Conservation (phyloP, 2,329 filamentous ascomycete genomes). For the Pyrenophora tritici-repentis region DNA sequence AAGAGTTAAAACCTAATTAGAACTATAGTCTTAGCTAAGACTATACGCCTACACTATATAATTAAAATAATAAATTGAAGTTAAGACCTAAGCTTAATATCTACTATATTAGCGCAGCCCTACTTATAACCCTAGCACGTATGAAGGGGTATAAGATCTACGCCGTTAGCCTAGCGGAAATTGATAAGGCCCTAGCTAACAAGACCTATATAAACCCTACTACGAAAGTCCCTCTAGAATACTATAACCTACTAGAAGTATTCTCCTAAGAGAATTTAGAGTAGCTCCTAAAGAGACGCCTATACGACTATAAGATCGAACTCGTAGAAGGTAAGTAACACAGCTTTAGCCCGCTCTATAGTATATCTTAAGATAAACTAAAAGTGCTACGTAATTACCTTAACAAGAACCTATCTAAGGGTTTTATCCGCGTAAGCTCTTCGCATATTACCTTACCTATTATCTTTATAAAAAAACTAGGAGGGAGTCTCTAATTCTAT, state of each 20-base stretch:
- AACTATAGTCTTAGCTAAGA: background rate
- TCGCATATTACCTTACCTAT: background rate
- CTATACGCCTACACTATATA: background rate
- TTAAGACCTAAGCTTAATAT: background rate
- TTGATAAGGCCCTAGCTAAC: background rate
- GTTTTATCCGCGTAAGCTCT: background rate
- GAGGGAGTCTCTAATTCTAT: background rate
- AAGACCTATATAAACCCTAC: background rate
- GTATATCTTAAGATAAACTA: background rate
- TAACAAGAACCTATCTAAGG: background rate
- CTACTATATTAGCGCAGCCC: background rate
- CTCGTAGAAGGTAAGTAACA: background rate
- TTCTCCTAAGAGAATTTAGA: background rate
- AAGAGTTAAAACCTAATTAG: background rate
- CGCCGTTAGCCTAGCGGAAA: background rate
- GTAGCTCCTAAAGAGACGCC: background rate
- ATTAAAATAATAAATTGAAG: background rate
- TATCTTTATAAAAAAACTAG: constrained; percentile 1
- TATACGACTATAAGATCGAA: background rate
- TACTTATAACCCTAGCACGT: background rate
- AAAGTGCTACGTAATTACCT: background rate
- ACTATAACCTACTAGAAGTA: background rate
- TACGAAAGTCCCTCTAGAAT: background rate
- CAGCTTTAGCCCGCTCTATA: background rate
- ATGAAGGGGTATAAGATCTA: background rate